Conservation (phyloP, 2,329 filamentous ascomycete genomes). For the Pseudovirgaria hyperparasitica region DNA sequence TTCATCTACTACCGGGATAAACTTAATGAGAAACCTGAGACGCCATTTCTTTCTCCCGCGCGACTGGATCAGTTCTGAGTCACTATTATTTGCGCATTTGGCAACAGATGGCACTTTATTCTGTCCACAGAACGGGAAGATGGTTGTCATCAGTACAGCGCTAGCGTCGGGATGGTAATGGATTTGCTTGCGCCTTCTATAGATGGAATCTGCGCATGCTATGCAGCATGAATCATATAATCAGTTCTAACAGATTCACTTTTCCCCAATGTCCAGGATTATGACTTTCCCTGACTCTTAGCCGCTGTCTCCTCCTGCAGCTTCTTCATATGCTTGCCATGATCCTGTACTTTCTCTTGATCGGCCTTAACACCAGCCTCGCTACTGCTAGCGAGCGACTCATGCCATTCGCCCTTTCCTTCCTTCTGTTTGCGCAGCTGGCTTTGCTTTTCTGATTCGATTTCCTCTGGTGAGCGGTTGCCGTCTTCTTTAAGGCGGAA, state of each 20-base stretch:
- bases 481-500: conserved; percentile 28
- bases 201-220: too few relatives aligned
- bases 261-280: too few relatives aligned
- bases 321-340: conserved; percentile 29
- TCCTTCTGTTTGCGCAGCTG: conserved; percentile 30
- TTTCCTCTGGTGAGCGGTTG: conserved; percentile 23
- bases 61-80: neutral
- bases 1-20: neutral
- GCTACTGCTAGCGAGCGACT: conserved; percentile 27
- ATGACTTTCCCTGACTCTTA: conserved; percentile 28
- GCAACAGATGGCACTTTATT: neutral
- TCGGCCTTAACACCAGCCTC: conserved; percentile 32
- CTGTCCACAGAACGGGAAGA: neutral
- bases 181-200: too few relatives aligned
- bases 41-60: neutral
- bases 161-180: too few relatives aligned
- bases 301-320: conserved; percentile 31
- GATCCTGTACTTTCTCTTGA: conserved; percentile 27
- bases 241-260: too few relatives aligned
- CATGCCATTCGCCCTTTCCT: conserved; percentile 30
- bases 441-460: conserved; percentile 31
- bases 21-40: too few relatives aligned
- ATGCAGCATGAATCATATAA: too few relatives aligned
- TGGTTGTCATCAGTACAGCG: neutral
- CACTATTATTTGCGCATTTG: neutral